Percentiles rank a stretch among this genome's conserved stretches.
Evolutionary conservation across 2,329 filamentous ascomycete species (phyloP).

Genomic region (Penicillium sp.): DNA sequence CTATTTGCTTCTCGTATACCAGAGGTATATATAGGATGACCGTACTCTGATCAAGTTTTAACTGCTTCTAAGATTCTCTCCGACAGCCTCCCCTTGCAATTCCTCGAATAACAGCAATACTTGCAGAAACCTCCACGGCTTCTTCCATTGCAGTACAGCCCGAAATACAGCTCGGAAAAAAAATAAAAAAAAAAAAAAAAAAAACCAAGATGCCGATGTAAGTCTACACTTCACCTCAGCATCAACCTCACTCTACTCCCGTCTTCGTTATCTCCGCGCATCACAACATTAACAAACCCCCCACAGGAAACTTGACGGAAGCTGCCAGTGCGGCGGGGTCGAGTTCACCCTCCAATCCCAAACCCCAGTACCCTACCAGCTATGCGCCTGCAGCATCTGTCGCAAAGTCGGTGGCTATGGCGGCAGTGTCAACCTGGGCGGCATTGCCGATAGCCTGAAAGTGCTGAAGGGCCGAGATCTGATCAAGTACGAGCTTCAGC

Average conservation of each 20-base stretch:
- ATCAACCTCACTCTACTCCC: neutral
- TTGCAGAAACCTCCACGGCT: too few species aligned
- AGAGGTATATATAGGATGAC: neutral
- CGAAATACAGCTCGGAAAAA: too few species aligned
- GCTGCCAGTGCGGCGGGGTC: slow-evolving; percentile 53
- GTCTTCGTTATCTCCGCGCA: neutral
- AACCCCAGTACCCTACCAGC: slow-evolving; percentile 52
- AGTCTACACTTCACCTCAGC: neutral
- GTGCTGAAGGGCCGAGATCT: slow-evolving; percentile 45
- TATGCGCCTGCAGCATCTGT: slow-evolving; percentile 54
- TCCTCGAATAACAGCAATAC: too few species aligned
- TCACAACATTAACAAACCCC: slow-evolving; percentile 9
- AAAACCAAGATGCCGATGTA: slow-evolving; percentile 25
- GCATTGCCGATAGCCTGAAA: slow-evolving; percentile 45
- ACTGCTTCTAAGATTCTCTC: too few species aligned
- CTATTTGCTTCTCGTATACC: neutral
- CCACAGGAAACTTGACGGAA: slow-evolving; percentile 51
- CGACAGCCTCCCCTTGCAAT: too few species aligned
- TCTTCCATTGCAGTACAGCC: neutral
- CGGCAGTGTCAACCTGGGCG: slow-evolving; percentile 51
- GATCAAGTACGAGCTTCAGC: slow-evolving; percentile 44
- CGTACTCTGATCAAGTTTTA: too few species aligned
- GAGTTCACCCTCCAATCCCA: slow-evolving; percentile 50
- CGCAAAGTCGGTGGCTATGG: slow-evolving; percentile 51
- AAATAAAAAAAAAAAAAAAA: neutral